phyloP scores from a whole-genome alignment of 2,329 filamentous ascomycete species.

The Fusarium sp. region DNA sequence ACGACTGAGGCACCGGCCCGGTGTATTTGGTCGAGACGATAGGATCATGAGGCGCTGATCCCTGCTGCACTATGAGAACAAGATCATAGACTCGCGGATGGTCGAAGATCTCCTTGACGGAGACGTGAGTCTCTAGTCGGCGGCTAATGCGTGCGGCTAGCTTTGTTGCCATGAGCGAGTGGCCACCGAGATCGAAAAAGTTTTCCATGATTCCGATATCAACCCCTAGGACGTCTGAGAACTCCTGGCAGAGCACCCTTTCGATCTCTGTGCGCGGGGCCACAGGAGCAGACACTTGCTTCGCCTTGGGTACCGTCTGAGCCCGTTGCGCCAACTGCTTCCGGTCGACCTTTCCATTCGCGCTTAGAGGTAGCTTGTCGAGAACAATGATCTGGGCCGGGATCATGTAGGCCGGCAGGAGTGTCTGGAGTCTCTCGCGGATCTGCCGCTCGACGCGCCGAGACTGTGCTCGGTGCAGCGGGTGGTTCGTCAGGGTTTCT shows the following conservation, averaged over 20 bases:
- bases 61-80: background rate
- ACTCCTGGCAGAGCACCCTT: too few species aligned
- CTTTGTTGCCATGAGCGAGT: background rate
- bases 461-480: conserved; percentile 16
- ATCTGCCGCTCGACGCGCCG: conserved; percentile 3
- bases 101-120: background rate
- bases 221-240: too few species aligned
- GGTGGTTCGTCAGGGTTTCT: conserved; percentile 26
- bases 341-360: too few species aligned
- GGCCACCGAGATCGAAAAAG: background rate
- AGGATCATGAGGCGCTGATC: background rate
- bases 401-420: background rate
- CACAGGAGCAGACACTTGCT: too few species aligned
- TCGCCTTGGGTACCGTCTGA: too few species aligned
- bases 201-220: background rate
- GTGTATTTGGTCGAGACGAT: background rate
- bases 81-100: background rate
- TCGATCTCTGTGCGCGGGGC: too few species aligned
- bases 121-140: background rate
- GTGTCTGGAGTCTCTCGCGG: background rate
- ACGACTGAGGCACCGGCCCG: conserved; percentile 19
- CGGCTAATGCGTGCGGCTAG: background rate
- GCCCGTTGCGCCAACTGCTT: too few species aligned
- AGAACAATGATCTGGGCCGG: too few species aligned
- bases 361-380: too few species aligned